A percentile compares a stretch with the other conserved stretches of the same genome.
These are phyloP conservation scores for Cyclocybe cylindracea DNA, from an alignment of 768 basidiomycete genomes.

Conservation along the genomic window DNA sequence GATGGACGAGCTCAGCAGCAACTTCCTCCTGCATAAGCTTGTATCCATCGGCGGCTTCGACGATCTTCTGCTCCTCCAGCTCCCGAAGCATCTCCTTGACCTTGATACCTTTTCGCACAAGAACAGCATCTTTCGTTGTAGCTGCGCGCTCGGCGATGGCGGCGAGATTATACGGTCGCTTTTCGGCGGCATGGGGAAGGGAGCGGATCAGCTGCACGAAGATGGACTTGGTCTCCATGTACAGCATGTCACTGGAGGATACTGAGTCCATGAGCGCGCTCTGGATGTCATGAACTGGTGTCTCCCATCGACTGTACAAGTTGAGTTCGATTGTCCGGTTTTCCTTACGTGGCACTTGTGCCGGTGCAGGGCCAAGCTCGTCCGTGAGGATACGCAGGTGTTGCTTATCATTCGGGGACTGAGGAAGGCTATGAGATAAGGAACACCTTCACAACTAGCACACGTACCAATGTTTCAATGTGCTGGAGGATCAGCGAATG, in stretches of 20 bases:
- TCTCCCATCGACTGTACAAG: conserved; percentile 98
- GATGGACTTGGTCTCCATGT: conserved; percentile 99
- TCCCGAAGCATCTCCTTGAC: conserved; percentile 99
- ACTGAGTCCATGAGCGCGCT: conserved; percentile 96
- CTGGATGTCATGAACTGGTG: conserved; percentile 96
- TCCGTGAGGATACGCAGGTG: conserved; percentile 96
- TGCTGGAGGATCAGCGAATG: conserved; percentile 95
- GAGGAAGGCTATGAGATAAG: background rate
- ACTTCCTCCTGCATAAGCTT: conserved; percentile 99
- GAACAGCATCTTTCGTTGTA: conserved; percentile 93
- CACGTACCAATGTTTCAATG: conserved; percentile 81
- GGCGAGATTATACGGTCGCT: conserved; percentile 85
- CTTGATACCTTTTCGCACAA: conserved; percentile 97
- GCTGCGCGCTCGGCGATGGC: conserved; percentile 93
- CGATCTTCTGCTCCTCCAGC: conserved; percentile 85
- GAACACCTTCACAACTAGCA: conserved; percentile 26
- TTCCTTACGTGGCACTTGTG: conserved; percentile 97
- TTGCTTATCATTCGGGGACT: conserved; percentile 98
- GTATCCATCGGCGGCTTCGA: conserved; percentile 82
- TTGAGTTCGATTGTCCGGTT: conserved; percentile 91
- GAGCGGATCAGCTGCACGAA: conserved; percentile 98
- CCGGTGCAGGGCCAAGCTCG: conserved; percentile 90
- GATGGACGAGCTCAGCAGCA: conserved; percentile 89
- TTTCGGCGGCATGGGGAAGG: conserved; percentile 80
- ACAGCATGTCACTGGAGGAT: conserved; percentile 97